Evolutionary conservation across 352 stramenopile genomes (phyloP), one percentile per base, ranked within the genome.

Genomic region (Thraustochytrium striatum): DNA sequence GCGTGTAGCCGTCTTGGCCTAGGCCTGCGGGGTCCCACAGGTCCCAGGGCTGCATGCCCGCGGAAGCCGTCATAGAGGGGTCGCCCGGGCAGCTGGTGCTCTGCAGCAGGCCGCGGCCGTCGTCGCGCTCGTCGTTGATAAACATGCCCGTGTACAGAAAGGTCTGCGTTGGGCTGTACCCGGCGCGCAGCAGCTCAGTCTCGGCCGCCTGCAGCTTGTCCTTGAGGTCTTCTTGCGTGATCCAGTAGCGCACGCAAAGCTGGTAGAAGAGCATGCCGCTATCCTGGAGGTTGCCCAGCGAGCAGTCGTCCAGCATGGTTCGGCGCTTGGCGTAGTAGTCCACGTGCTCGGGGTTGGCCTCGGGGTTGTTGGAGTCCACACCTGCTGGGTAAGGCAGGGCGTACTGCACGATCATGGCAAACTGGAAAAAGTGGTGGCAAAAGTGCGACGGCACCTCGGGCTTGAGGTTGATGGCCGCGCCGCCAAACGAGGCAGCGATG

Each of bases 371-470:
- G n/a, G n/a, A n/a, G n/a, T n/a, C n/a, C n/a, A n/a, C n/a, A n/a
- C n/a, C n/a, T n/a, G n/a, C n/a, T n/a, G n/a, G n/a, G 41, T 70
- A 70, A 0, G 53, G 35, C 13, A 70, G 3, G 9, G 50, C 13
- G 41, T 69, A 79, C 30, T 79, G 50, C 5, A 28, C 47, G 3
- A 62, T 21, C 13, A 79, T 62, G n/a, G 69, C 50, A 11, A 52
- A 79, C 2, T 79, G 28, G 36, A 79, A 79, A 39, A 81, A 81
- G 36, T 81, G 52, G 33, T 81, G 72, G 62, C 72, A 81, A 2
- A 81, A 81, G 59, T 81, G 72, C 8, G 72, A 79, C 30, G 30
- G 13, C 9, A 55, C 81, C 7, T 28, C 70, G 0, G 62, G 16
- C 19, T 81, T 50, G 3, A 81, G 30, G 50, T 72, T 69, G 21